Conservation (phyloP, 2,329 filamentous ascomycete species). For the Pestalotiopsis sp. region DNA sequence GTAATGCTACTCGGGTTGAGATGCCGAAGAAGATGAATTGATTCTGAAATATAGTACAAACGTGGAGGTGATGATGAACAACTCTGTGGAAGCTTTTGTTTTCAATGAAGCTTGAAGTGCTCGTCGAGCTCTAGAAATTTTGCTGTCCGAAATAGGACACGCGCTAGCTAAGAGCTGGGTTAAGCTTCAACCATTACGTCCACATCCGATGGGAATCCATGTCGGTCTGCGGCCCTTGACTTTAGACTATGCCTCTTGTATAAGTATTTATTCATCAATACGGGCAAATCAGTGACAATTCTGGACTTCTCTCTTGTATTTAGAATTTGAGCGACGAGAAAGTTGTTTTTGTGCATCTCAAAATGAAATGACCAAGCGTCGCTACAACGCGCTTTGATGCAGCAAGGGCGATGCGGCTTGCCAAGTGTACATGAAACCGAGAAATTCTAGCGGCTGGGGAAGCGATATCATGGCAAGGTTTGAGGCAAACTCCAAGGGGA, state of each 20-base stretch:
- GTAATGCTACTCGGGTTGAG: not conserved
- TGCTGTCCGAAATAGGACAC: constrained; percentile 9
- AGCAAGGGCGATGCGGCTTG: not conserved
- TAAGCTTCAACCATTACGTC: constrained; percentile 2
- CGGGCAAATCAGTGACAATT: too few relatives aligned
- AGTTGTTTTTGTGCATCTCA: not conserved
- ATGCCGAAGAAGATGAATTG: not conserved
- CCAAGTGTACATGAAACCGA: not conserved
- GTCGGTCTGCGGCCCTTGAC: not conserved
- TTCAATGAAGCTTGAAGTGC: constrained; percentile 6
- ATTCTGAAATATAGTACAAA: constrained; percentile 8
- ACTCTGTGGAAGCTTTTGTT: not conserved
- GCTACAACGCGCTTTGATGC: not conserved
- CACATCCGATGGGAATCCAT: not conserved
- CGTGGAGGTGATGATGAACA: not conserved
- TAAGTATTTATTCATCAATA: too few relatives aligned
- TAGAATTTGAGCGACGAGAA: not conserved
- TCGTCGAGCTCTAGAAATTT: constrained; percentile 12
- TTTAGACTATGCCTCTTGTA: not conserved
- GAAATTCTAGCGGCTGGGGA: not conserved
- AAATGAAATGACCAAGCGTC: not conserved
- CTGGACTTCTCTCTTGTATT: too few relatives aligned
- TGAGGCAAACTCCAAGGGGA: too few relatives aligned
- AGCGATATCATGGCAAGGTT: not conserved
- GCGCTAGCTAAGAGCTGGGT: not conserved